Percentiles rank a stretch among this genome's conserved stretches.
Evolutionary conservation across 805 yeast genomes (phyloP).

Genomic region (Zygotorulaspora florentina): DNA sequence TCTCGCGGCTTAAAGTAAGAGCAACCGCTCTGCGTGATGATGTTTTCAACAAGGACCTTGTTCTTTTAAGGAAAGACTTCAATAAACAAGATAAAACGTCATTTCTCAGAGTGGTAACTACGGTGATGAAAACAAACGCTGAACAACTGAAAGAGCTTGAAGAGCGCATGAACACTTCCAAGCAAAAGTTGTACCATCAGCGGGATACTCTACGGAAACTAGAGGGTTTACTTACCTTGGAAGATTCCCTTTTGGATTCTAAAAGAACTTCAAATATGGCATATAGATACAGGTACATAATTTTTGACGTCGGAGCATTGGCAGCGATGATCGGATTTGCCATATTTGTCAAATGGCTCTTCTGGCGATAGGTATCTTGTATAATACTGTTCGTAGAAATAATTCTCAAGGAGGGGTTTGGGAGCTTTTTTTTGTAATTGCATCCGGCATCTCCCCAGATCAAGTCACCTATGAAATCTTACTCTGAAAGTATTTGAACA

Average conservation of each 20-base stretch:
- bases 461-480: too few species aligned
- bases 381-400: not conserved
- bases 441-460: too few species aligned
- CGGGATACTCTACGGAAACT: slow-evolving; percentile 28
- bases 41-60: slow-evolving; percentile 30
- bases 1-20: slow-evolving; percentile 30
- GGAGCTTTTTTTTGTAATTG: too few species aligned
- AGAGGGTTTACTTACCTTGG: slow-evolving; percentile 23
- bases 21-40: slow-evolving; percentile 26
- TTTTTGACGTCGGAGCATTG: slow-evolving; percentile 12
- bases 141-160: slow-evolving; percentile 30
- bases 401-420: not conserved
- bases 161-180: slow-evolving; percentile 24
- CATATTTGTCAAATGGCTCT: slow-evolving; percentile 9
- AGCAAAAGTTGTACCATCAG: slow-evolving; percentile 19
- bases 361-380: slow-evolving; percentile 1
- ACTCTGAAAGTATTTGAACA: too few species aligned
- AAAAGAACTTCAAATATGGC: slow-evolving; percentile 17
- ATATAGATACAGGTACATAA: slow-evolving; percentile 16
- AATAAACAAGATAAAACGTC: slow-evolving; percentile 26
- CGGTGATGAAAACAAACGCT: slow-evolving; percentile 16
- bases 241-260: slow-evolving; percentile 17
- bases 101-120: slow-evolving; percentile 18
- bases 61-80: slow-evolving; percentile 29
- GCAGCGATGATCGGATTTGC: slow-evolving; percentile 3